Percentiles rank a stretch among this genome's conserved stretches.
phyloP scores from a whole-genome alignment of 192 early-diverging fungal species.

The Podila epicladia region DNA sequence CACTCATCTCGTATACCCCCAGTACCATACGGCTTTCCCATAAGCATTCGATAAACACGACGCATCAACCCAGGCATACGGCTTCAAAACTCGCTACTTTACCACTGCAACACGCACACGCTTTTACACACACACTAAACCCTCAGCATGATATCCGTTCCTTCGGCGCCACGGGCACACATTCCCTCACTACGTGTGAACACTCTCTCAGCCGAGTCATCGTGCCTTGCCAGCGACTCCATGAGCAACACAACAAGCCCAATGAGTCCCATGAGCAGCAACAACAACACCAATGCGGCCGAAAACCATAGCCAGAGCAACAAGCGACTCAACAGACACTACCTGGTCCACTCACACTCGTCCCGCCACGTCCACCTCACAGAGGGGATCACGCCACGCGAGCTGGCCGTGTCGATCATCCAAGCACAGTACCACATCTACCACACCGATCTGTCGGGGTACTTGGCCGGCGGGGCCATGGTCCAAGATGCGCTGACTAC shows the following conservation, averaged over 20 bases:
- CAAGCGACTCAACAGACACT: constrained; percentile 12
- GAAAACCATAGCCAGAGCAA: background rate
- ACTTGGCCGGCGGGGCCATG: constrained; percentile 35
- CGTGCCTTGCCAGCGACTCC: no score
- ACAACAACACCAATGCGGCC: background rate
- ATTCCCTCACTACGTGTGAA: constrained; percentile 1
- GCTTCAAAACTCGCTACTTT: no score
- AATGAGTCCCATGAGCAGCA: background rate
- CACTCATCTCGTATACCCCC: no score
- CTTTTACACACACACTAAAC: background rate
- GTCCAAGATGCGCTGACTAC: constrained; percentile 40
- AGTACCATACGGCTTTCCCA: no score
- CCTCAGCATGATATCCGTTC: constrained; percentile 26
- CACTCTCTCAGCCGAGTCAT: background rate
- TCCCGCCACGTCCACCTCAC: constrained; percentile 26
- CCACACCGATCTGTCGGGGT: constrained; percentile 43
- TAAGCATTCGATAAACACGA: no score
- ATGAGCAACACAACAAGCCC: background rate
- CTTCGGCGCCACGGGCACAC: constrained; percentile 20
- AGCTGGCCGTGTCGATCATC: constrained; percentile 40
- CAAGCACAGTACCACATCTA: constrained; percentile 48
- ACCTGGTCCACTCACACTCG: constrained; percentile 34
- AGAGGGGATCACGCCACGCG: constrained; percentile 27
- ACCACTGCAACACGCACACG: background rate
- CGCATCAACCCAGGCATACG: no score